These are phyloP conservation scores for Sporisorium reilianum DNA, from an alignment of 1,284 basidiomycete species.

Conservation along the genomic window DNA sequence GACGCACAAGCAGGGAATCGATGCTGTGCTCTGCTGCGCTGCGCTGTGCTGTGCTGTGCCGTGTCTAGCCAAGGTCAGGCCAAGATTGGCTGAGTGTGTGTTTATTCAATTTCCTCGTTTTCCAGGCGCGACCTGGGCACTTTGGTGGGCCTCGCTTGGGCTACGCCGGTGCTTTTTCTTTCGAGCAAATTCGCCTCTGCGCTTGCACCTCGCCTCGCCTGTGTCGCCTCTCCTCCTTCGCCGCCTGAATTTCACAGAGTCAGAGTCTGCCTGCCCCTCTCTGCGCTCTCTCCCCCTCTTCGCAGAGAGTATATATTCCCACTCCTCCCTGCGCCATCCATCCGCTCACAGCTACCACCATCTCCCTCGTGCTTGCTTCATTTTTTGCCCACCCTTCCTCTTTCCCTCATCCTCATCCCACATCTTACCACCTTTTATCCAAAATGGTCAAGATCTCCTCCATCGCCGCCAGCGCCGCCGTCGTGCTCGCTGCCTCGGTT, in stretches of 20 bases:
- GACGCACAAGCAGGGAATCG: not conserved
- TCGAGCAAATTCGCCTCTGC: constrained; percentile 25
- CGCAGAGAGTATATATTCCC: constrained; percentile 30
- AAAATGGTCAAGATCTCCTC: constrained; percentile 54
- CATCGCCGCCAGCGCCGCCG: constrained; percentile 49
- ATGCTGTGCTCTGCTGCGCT: constrained; percentile 2
- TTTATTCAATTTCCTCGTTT: not conserved
- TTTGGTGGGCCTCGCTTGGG: too few relatives aligned
- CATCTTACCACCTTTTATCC: constrained; percentile 10
- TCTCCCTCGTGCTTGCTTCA: constrained; percentile 8
- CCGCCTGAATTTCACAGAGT: constrained; percentile 3
- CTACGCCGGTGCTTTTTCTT: constrained; percentile 8
- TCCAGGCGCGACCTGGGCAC: too few relatives aligned
- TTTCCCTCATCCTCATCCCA: constrained; percentile 7
- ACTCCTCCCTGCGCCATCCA: constrained; percentile 12
- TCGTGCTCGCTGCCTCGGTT: constrained; percentile 46
- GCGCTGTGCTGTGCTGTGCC: too few relatives aligned
- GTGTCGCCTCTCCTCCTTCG: not conserved
- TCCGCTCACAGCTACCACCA: not conserved
- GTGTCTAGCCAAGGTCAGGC: too few relatives aligned
- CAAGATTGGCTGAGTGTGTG: too few relatives aligned
- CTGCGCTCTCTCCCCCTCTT: not conserved
- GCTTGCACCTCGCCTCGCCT: not conserved
- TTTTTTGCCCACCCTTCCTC: not conserved
- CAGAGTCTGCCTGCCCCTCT: not conserved